Evolutionary conservation across 371 early-diverging fungal genomes (phyloP).

Genomic region (Mucor plumbeus): DNA sequence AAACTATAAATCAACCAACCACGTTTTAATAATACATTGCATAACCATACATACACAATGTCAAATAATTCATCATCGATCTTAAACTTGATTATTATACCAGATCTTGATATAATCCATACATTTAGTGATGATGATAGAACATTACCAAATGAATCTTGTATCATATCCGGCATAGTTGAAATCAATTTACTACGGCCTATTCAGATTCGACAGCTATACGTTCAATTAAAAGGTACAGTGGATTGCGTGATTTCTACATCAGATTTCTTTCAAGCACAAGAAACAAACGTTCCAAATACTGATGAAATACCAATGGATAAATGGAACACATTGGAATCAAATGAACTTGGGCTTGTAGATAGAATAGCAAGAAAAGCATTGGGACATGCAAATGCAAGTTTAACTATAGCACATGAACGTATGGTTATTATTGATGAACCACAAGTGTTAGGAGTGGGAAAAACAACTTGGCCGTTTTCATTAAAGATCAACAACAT

Average conservation of each 20-base stretch:
- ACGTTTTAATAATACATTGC: neutral
- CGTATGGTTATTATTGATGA: slow-evolving; percentile 5
- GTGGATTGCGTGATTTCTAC: slow-evolving; percentile 32
- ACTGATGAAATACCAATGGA: slow-evolving; percentile 20
- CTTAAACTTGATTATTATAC: slow-evolving; percentile 25
- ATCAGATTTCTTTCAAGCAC: slow-evolving; percentile 16
- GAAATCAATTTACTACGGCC: slow-evolving; percentile 29
- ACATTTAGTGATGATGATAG: slow-evolving; percentile 26
- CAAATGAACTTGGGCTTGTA: slow-evolving; percentile 3
- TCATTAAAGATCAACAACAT: slow-evolving; percentile 23
- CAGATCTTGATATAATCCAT: slow-evolving; percentile 34
- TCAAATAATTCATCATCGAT: neutral
- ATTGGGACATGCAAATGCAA: slow-evolving; percentile 16
- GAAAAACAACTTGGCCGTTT: slow-evolving; percentile 35
- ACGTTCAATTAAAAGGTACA: slow-evolving; percentile 33
- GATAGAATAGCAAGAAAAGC: slow-evolving; percentile 15
- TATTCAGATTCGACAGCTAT: slow-evolving; percentile 32
- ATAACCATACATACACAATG: neutral
- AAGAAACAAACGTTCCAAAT: neutral
- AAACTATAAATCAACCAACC: neutral
- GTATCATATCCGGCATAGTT: slow-evolving; percentile 31
- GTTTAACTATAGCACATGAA: slow-evolving; percentile 21
- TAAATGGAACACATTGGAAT: slow-evolving; percentile 17
- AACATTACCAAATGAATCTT: slow-evolving; percentile 30
- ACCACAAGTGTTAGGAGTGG: slow-evolving; percentile 18